Conservation (phyloP, 257 asterid genomes). For the Capsicum chinense region DNA sequence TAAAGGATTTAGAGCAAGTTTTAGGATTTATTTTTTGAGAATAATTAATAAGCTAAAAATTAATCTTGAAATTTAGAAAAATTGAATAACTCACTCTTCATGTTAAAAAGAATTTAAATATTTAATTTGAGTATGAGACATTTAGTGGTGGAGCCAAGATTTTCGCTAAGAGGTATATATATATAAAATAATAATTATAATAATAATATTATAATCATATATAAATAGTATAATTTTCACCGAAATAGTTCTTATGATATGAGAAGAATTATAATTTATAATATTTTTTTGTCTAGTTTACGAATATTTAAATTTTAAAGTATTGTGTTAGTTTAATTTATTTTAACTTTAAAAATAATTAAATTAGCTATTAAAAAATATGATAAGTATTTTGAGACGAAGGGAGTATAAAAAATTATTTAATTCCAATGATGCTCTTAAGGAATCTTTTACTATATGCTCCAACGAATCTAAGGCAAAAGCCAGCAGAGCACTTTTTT, state of each 20-base stretch:
- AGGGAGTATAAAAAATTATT: neutral
- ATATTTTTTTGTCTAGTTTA: neutral
- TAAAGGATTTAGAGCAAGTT: neutral
- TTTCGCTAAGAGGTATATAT: too few species aligned
- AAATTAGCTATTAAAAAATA: neutral
- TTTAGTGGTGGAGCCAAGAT: too few species aligned
- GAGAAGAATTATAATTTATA: neutral
- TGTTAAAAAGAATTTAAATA: too few species aligned
- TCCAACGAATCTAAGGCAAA: slow-evolving; percentile 6
- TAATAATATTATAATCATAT: too few species aligned
- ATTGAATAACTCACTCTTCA: too few species aligned
- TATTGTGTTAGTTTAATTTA: neutral
- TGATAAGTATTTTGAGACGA: neutral
- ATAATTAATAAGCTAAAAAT: too few species aligned
- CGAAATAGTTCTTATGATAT: neutral
- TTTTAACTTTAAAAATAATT: too few species aligned
- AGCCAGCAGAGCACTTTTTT: slow-evolving; percentile 8
- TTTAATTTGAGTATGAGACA: too few species aligned
- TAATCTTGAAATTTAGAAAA: too few species aligned
- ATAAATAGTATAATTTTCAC: too few species aligned
- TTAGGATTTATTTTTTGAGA: too few species aligned
- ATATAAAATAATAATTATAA: too few species aligned
- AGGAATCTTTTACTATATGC: neutral
- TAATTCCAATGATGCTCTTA: neutral
- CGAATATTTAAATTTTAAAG: neutral